Percentiles rank a stretch among this genome's conserved stretches.
These are phyloP conservation scores for Ciborinia camelliae DNA, from an alignment of 2,329 filamentous ascomycete species.

Conservation along the genomic window DNA sequence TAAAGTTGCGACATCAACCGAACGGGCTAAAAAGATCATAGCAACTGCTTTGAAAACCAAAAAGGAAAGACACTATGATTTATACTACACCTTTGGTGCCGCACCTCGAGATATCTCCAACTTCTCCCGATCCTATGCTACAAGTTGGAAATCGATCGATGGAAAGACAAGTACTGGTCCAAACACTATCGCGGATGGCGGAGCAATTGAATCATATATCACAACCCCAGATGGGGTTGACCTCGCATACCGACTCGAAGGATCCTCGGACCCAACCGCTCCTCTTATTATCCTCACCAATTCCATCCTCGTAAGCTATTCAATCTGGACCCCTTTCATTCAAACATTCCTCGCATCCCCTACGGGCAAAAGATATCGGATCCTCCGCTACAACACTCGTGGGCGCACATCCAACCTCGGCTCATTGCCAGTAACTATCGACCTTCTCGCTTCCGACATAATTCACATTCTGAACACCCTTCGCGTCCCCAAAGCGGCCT, in stretches of 20 bases:
- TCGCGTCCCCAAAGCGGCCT: slow-evolving; percentile 62
- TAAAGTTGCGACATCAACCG: slow-evolving; percentile 59
- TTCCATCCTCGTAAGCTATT: slow-evolving; percentile 71
- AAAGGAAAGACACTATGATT: slow-evolving; percentile 59
- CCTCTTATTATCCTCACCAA: slow-evolving; percentile 75
- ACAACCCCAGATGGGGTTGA: slow-evolving; percentile 64
- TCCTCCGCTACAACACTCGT: slow-evolving; percentile 75
- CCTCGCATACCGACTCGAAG: slow-evolving; percentile 74
- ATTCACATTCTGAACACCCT: slow-evolving; percentile 63
- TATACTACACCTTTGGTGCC: slow-evolving; percentile 78
- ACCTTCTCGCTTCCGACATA: slow-evolving; percentile 66
- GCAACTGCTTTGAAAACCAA: slow-evolving; percentile 55
- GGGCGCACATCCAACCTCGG: slow-evolving; percentile 43
- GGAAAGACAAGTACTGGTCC: slow-evolving; percentile 38
- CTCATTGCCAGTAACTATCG: slow-evolving; percentile 36
- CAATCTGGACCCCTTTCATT: slow-evolving; percentile 79
- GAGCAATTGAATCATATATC: slow-evolving; percentile 64
- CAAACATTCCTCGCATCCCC: slow-evolving; percentile 31
- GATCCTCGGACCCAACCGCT: slow-evolving; percentile 61
- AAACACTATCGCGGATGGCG: slow-evolving; percentile 43
- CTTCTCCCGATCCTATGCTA: slow-evolving; percentile 19
- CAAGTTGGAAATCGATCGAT: slow-evolving; percentile 47
- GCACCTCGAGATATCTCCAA: slow-evolving; percentile 62
- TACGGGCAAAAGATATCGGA: slow-evolving; percentile 51
- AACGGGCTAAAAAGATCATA: slow-evolving; percentile 58